Evolutionary conservation across 1,284 basidiomycete species (phyloP).

Genomic region (Trametes hirsuta): DNA sequence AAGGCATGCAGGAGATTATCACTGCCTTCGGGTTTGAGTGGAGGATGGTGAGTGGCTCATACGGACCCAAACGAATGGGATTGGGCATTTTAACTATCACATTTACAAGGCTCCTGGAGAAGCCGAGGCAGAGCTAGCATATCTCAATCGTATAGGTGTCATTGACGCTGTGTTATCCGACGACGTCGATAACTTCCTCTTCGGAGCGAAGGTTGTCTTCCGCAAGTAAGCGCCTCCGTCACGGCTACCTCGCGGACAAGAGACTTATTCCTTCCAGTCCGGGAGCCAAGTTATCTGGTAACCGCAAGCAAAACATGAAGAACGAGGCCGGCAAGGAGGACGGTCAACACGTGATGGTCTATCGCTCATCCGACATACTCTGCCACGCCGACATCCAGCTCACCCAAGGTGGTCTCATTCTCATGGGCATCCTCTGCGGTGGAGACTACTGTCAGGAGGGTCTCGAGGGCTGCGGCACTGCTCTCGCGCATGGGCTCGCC

Average conservation of each 20-base stretch:
- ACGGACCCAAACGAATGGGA: background rate
- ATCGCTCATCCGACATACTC: constrained; percentile 55
- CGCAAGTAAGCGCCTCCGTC: constrained; percentile 58
- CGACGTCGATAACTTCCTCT: constrained; percentile 92
- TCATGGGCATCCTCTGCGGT: constrained; percentile 86
- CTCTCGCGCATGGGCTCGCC: constrained; percentile 69
- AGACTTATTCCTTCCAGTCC: constrained; percentile 48
- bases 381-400: constrained; percentile 59
- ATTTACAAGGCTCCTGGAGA: constrained; percentile 82
- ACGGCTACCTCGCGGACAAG: background rate
- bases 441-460: constrained; percentile 88
- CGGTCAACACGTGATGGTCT: constrained; percentile 75
- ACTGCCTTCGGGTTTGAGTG: constrained; percentile 90
- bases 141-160: constrained; percentile 77
- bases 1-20: constrained; percentile 80
- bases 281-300: constrained; percentile 74
- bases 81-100: background rate
- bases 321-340: constrained; percentile 73
- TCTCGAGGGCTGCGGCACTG: constrained; percentile 62
- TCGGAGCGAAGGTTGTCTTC: constrained; percentile 83
- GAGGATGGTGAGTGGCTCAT: constrained; percentile 59
- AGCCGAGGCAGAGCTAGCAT: constrained; percentile 95
- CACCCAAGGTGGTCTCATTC: constrained; percentile 76
- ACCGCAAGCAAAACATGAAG: constrained; percentile 59
- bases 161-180: constrained; percentile 93